Conservation (phyloP, 129 eudicot genomes). For the Erigeron canadensis region DNA sequence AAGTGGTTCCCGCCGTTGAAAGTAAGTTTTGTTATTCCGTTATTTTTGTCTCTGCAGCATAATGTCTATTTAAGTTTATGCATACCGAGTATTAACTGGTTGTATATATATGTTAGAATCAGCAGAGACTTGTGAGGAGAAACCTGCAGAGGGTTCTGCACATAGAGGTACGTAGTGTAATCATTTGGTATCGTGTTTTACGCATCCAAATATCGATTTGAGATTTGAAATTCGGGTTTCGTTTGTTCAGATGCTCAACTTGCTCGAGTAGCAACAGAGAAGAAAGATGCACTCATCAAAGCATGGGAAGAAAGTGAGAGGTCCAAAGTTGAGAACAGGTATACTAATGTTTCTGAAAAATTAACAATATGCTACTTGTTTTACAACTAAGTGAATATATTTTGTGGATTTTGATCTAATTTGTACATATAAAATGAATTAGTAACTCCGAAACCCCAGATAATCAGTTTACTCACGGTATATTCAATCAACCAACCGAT, state of each 20-base stretch:
- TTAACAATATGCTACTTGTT: neutral
- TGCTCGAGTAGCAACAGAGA: slow-evolving; percentile 79
- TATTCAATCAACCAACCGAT: neutral
- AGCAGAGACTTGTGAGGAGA: slow-evolving; percentile 58
- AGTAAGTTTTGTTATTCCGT: slow-evolving; percentile 34
- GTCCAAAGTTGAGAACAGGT: slow-evolving; percentile 86
- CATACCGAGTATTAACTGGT: slow-evolving; percentile 3
- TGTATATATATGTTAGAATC: slow-evolving; percentile 31
- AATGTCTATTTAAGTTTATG: neutral
- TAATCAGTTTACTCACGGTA: neutral
- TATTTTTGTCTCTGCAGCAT: neutral
- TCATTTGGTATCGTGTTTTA: neutral
- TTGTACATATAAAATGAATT: too few relatives aligned
- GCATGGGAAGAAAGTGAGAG: slow-evolving; percentile 99
- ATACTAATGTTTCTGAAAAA: neutral
- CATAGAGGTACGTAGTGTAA: slow-evolving; percentile 57
- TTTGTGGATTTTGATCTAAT: too few relatives aligned
- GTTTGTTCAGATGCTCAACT: slow-evolving; percentile 58
- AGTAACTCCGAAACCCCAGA: too few relatives aligned
- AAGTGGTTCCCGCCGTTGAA: slow-evolving; percentile 51
- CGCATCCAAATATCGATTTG: neutral
- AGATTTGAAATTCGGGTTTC: neutral
- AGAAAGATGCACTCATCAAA: slow-evolving; percentile 66
- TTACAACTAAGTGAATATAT: neutral
- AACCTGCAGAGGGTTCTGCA: slow-evolving; percentile 59